Evolutionary conservation across 2,329 filamentous ascomycete species (phyloP), one percentile per base, ranked within the genome.

Genomic region (Pyrenochaeta sp.): DNA sequence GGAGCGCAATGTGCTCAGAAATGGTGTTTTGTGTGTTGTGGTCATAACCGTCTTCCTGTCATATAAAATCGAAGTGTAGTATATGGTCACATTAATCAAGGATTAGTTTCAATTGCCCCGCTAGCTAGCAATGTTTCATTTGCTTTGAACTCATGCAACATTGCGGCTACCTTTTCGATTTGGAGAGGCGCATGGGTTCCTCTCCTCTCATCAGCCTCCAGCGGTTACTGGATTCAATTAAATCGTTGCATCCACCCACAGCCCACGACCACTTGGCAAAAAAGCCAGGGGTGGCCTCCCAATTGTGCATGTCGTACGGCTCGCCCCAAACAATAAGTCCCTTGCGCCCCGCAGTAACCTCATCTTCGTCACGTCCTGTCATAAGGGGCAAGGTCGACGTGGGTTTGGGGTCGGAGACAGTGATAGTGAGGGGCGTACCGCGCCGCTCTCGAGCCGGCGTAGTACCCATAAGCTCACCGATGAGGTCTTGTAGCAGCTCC

Each of bases 301-400:
- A 60, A 11, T 14, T 49, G 3, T 41, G 20, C 35, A 45, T 32
- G 27, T 58, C 40, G 17, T 43, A 29, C 15, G 57, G 54, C 29
- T 60, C 56, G 20, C 53, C 53, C 56, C 56, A 60, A 27, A 56
- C 49, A 20, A 60, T 45, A 3, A 60, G 45, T 27, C 56, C 54
- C 20, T 37, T 36, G 20, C 42, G 33, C 6, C 20, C 32, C 17
- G 29, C 40, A n/a, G 33, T 27, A 11, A 47, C 21, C 30, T 37
- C 48, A 18, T 55, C 48, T 20, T 51, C 48, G 17, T 47, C 45
- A 15, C n/a, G 14, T 21, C 12, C 33, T 29, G n/a, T 29, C 14
- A 9, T 15, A 15, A 20, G 12, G 21, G 18, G 18, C 30, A 37
- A 27, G 15, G 39, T 37, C 41, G 9, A 30, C 31, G 12, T 33